phyloP scores from a whole-genome alignment of 75 land plant genomes.

The Picea glauca region DNA sequence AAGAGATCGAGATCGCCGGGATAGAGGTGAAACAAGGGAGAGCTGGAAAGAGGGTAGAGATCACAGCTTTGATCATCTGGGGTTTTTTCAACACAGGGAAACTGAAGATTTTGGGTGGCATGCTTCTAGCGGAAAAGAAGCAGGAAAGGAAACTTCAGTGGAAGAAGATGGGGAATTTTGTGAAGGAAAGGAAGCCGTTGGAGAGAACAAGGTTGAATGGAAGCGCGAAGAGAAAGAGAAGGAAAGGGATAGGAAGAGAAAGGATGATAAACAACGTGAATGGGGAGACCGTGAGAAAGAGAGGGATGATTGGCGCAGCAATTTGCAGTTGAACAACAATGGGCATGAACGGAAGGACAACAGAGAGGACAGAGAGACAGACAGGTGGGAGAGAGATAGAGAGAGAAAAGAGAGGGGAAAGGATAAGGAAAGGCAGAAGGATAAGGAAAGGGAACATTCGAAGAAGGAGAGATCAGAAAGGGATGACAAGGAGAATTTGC shows the following conservation, averaged over 20 bases:
- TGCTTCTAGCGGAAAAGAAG: conserved; percentile 14
- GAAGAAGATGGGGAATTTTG: conserved; percentile 32
- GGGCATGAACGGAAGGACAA: conserved; percentile 15
- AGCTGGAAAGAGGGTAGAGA: conserved; percentile 45
- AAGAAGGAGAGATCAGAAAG: conserved; percentile 43
- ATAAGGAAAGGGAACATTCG: conserved; percentile 45
- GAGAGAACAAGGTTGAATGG: conserved; percentile 51
- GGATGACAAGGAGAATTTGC: conserved; percentile 36
- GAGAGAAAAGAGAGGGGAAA: conserved; percentile 44
- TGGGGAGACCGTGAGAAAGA: conserved; percentile 67
- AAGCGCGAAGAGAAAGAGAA: conserved; percentile 56
- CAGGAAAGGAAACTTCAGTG: conserved; percentile 24
- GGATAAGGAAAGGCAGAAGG: conserved; percentile 44
- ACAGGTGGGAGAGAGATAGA: conserved; percentile 54
- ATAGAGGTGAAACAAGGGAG: conserved; percentile 14
- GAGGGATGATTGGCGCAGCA: conserved; percentile 38
- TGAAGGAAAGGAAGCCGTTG: conserved; percentile 42
- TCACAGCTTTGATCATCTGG: conserved; percentile 24
- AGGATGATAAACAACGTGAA: conserved; percentile 55
- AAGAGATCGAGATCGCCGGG: conserved; percentile 27
- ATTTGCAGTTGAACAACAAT: conserved; percentile 18
- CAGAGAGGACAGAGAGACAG: conserved; percentile 38
- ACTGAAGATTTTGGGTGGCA: conserved; percentile 4
- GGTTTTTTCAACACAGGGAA: conserved; percentile 6
- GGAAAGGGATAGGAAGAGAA: conserved; percentile 74